Evolutionary conservation across 169 alveolate species (phyloP).

Genomic region (Cryptosporidium sp.): DNA sequence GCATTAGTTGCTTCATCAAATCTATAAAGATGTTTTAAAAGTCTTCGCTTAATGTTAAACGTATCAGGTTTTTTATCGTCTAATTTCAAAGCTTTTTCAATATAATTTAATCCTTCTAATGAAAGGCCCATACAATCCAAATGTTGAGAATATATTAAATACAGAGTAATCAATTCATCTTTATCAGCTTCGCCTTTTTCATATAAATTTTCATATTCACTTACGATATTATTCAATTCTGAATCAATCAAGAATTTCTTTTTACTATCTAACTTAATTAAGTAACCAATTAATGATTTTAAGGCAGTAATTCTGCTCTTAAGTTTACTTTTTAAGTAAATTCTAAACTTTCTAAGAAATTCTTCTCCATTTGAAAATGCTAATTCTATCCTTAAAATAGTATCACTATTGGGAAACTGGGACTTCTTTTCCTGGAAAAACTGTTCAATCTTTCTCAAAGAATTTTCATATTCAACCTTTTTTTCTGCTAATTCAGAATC

Average conservation of each 20-base stretch:
- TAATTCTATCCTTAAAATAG: slow-evolving; percentile 32
- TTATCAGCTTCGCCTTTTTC: background rate
- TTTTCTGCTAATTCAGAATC: background rate
- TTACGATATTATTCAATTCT: background rate
- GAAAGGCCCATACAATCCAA: slow-evolving; percentile 74
- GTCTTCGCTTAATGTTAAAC: slow-evolving; percentile 72
- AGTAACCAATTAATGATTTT: slow-evolving; percentile 1
- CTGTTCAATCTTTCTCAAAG: background rate
- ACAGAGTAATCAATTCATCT: slow-evolving; percentile 18
- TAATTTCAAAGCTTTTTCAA: slow-evolving; percentile 61
- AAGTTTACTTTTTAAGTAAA: slow-evolving; percentile 1
- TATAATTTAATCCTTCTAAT: slow-evolving; percentile 59
- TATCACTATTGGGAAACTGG: slow-evolving; percentile 38
- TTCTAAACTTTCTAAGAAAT: slow-evolving; percentile 14
- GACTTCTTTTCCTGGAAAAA: slow-evolving; percentile 25
- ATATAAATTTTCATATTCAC: slow-evolving; percentile 10
- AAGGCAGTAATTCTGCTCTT: slow-evolving; percentile 18
- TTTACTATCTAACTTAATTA: background rate
- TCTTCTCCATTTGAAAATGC: background rate
- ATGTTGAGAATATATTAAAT: slow-evolving; percentile 76
- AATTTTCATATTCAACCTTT: background rate
- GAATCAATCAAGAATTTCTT: slow-evolving; percentile 8
- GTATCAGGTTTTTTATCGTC: slow-evolving; percentile 75
- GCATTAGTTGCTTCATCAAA: slow-evolving; percentile 61
- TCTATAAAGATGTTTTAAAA: slow-evolving; percentile 78